phyloP scores from a whole-genome alignment of 140 eudicot genomes.

The Senecio squalidus region DNA sequence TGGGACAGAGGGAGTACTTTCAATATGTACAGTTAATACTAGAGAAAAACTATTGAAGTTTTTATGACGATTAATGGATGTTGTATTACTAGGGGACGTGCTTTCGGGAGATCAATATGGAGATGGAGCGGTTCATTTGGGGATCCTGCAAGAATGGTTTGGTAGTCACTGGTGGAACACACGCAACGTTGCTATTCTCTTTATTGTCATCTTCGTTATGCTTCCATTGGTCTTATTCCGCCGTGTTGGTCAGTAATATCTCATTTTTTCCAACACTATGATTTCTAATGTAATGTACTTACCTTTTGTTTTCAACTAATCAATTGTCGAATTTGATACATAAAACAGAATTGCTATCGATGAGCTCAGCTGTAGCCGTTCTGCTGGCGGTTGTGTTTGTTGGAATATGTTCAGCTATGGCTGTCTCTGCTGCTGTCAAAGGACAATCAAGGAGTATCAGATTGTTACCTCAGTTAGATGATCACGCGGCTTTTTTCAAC shows the following conservation, averaged over 20 bases:
- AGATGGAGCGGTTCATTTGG: conserved; percentile 62
- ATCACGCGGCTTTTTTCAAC: conserved; percentile 62
- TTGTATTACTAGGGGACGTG: conserved; percentile 68
- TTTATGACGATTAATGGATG: background rate
- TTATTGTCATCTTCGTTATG: conserved; percentile 56
- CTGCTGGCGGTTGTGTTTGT: conserved; percentile 82
- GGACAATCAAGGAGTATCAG: conserved; percentile 60
- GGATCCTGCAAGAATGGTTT: conserved; percentile 88
- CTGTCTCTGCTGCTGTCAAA: conserved; percentile 53
- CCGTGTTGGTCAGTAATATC: conserved; percentile 63
- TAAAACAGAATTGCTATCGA: conserved; percentile 35
- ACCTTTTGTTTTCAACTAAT: background rate
- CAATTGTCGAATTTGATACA: background rate
- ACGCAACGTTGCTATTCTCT: conserved; percentile 59
- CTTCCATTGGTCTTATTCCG: conserved; percentile 82
- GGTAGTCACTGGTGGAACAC: conserved; percentile 92
- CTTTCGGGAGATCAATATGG: conserved; percentile 56
- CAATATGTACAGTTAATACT: no score
- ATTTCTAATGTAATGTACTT: background rate
- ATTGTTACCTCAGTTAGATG: conserved; percentile 54
- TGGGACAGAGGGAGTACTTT: no score
- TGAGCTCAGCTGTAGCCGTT: conserved; percentile 79
- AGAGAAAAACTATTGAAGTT: background rate
- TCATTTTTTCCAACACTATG: background rate
- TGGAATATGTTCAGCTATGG: conserved; percentile 85